Evolutionary conservation across 2,329 filamentous ascomycete genomes (phyloP), one percentile per base, ranked within the genome.

Genomic region (Fusarium sororula): DNA sequence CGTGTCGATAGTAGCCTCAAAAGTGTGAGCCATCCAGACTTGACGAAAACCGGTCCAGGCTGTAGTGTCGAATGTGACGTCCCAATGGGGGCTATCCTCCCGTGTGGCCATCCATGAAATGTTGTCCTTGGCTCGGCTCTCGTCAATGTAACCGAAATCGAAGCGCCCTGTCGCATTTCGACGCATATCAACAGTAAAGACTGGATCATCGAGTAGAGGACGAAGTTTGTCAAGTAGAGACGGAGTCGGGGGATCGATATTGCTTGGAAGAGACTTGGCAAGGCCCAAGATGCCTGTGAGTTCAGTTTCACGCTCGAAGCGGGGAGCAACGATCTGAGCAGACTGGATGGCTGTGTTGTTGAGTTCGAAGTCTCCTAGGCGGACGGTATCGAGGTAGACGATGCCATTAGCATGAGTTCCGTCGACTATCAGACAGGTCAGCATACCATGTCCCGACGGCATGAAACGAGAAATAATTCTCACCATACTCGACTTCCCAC

Each of bases 1-100:
- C 6, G 92, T 94, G 81, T 94, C 92, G 35, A 89, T 85, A 63
- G 92, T 91, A 53, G 90, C 88, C 35, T 83, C 82, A 74, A 87
- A 85, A 24, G 77, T 75, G 50, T 83, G 87, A 69, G 82, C 85
- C 54, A 81, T 82, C 66, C 92, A 85, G 28, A 85, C 84, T 63
- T 78, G 86, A 78, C 91, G 85, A 41, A 92, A 66, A 26, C 78
- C 77, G 5, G 69, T 72, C 79, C 82, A 83, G 5, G 79, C 74
- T 12, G 79, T 90, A 35, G 87, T 79, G 48, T 87, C 82, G 79
- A 92, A 92, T 17, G 79, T 76, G 55, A 84, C 75, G 41, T 88
- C 82, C 69, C 87, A 84, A 72, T 83, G 80, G 30, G 78, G 79
- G 51, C 81, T 77, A 63, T 75, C 55, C 22, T 80, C 73, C 39